Percentiles rank a stretch among this genome's conserved stretches.
Evolutionary conservation across 2,329 filamentous ascomycete species (phyloP).

Genomic region (Claviceps lovelessii): DNA sequence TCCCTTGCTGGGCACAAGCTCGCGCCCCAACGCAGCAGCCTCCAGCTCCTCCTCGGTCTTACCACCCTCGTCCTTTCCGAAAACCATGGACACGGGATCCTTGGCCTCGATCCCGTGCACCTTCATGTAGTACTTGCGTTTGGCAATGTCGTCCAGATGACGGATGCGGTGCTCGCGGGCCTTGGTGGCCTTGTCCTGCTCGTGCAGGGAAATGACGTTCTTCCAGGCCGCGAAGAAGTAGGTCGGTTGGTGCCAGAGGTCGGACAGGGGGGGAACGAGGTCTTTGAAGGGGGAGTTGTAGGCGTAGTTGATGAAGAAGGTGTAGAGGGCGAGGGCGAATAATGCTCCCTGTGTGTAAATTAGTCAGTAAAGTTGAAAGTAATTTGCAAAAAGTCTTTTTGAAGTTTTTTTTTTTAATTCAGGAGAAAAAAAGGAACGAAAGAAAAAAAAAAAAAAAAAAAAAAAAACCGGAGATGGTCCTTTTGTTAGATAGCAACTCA

Average conservation of each 20-base stretch:
- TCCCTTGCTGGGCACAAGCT: constrained; percentile 15
- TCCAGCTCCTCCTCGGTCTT: constrained; percentile 24
- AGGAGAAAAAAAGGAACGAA: neutral
- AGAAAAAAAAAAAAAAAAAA: neutral
- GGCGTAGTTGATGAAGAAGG: constrained; percentile 67
- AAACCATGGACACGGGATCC: constrained; percentile 36
- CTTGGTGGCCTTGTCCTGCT: constrained; percentile 52
- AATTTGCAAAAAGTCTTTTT: too few species aligned
- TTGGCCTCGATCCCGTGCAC: constrained; percentile 66
- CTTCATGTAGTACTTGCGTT: constrained; percentile 72
- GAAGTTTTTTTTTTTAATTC: neutral
- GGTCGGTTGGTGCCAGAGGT: constrained; percentile 56
- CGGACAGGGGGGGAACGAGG: constrained; percentile 57
- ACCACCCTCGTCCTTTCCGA: constrained; percentile 22
- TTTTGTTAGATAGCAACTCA: constrained; percentile 26
- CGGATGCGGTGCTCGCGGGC: constrained; percentile 58
- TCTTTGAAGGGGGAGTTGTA: constrained; percentile 65
- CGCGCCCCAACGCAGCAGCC: constrained; percentile 21
- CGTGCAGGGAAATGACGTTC: constrained; percentile 63
- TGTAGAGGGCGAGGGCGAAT: constrained; percentile 52
- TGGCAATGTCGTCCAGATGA: constrained; percentile 72
- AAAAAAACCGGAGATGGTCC: neutral
- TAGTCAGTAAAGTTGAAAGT: neutral
- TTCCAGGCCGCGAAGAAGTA: constrained; percentile 49
- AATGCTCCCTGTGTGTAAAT: constrained; percentile 44